These are phyloP conservation scores for Mucuna pruriens DNA, from an alignment of 306 rosid species.

Conservation along the genomic window DNA sequence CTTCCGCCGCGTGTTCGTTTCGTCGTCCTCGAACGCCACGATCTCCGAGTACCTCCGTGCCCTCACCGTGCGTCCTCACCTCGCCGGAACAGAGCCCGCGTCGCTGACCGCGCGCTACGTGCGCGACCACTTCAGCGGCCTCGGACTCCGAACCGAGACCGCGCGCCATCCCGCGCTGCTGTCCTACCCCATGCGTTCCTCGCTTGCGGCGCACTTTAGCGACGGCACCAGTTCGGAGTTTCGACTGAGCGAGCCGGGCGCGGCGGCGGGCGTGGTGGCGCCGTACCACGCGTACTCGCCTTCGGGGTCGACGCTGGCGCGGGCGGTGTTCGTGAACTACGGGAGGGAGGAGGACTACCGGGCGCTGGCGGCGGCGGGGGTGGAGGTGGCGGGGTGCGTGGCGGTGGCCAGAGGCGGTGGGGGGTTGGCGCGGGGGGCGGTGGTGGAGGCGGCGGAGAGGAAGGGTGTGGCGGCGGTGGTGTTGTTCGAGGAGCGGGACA, in stretches of 20 bases:
- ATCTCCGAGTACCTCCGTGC: constrained; percentile 58
- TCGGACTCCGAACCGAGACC: constrained; percentile 47
- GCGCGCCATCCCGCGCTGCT: constrained; percentile 51
- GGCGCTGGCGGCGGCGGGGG: constrained; percentile 38
- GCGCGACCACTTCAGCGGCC: constrained; percentile 44
- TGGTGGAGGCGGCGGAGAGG: constrained; percentile 57
- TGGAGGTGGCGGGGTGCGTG: constrained; percentile 59
- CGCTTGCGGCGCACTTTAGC: constrained; percentile 54
- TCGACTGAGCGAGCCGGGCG: constrained; percentile 37
- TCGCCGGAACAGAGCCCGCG: constrained; percentile 69
- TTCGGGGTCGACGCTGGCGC: constrained; percentile 57
- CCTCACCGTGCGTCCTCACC: constrained; percentile 71
- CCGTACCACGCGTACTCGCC: constrained; percentile 85
- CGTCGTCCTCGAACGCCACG: constrained; percentile 59
- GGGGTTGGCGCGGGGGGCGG: constrained; percentile 48
- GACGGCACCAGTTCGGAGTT: constrained; percentile 43
- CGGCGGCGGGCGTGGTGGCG: constrained; percentile 40
- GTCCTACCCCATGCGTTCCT: constrained; percentile 64
- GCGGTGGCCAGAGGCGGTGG: constrained; percentile 54
- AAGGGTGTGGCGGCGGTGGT: constrained; percentile 61
- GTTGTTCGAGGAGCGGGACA: constrained; percentile 49
- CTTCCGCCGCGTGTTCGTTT: constrained; percentile 53
- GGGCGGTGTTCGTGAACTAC: constrained; percentile 60
- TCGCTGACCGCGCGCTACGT: constrained; percentile 43
- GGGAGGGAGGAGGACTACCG: constrained; percentile 64